A percentile compares a stretch with the other conserved stretches of the same genome.
phyloP scores from a whole-genome alignment of 23 red algal species.

The Agarophyton chilense region DNA sequence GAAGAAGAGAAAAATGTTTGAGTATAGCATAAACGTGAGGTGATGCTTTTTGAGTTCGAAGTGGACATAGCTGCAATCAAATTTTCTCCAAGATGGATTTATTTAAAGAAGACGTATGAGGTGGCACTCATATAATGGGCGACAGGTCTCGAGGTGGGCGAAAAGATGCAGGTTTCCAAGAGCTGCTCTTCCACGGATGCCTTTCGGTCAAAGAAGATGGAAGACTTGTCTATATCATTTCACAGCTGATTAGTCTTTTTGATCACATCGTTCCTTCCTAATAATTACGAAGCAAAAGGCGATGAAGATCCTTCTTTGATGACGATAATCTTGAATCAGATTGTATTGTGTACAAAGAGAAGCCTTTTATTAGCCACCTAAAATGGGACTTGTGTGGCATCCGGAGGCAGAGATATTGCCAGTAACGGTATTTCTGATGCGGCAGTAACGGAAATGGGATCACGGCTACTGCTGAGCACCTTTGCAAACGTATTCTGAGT shows the following conservation, averaged over 20 bases:
- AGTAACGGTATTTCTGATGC: no score
- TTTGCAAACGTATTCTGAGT: no score
- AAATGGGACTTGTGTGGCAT: not conserved
- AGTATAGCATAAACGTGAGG: not conserved
- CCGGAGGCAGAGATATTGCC: no score
- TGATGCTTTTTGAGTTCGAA: constrained; percentile 39
- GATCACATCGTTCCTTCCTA: not conserved
- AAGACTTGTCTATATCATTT: not conserved
- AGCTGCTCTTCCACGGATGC: no score
- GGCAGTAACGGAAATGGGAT: no score
- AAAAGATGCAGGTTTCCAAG: not conserved
- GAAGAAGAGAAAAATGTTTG: not conserved
- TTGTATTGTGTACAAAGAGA: no score
- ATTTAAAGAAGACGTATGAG: not conserved
- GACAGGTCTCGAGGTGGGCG: not conserved
- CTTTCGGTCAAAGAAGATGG: not conserved
- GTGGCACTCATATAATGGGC: not conserved
- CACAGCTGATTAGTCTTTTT: not conserved
- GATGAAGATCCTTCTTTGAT: not conserved
- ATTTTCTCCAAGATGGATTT: not conserved
- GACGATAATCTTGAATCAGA: not conserved
- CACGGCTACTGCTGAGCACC: no score
- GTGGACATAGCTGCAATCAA: not conserved
- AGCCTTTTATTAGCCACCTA: not conserved
- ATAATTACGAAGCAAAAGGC: not conserved